These are phyloP conservation scores for Penicillium sp. DNA, from an alignment of 2,329 filamentous ascomycete species.

Conservation along the genomic window DNA sequence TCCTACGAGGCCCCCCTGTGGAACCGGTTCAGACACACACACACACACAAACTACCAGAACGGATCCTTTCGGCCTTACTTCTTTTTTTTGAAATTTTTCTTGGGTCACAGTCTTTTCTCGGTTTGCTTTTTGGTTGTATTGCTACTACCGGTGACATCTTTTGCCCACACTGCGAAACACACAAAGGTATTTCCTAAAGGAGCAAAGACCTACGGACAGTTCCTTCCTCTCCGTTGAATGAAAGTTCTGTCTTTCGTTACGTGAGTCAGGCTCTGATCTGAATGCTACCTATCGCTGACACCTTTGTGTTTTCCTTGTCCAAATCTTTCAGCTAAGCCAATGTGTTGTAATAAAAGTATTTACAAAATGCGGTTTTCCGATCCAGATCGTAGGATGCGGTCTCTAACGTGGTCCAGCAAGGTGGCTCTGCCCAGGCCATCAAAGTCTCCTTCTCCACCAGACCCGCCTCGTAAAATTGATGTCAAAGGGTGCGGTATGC, in stretches of 20 bases:
- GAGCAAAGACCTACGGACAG: background rate
- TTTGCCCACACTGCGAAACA: background rate
- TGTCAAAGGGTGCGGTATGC: slow-evolving; percentile 13
- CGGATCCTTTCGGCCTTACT: slow-evolving; percentile 1
- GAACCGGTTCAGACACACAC: slow-evolving; percentile 27
- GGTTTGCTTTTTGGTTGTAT: background rate
- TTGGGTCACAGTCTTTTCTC: background rate
- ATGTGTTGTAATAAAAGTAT: background rate
- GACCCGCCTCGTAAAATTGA: slow-evolving; percentile 5
- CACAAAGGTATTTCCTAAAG: background rate
- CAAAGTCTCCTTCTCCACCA: slow-evolving; percentile 10
- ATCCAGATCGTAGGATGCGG: slow-evolving; percentile 17
- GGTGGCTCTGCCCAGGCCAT: slow-evolving; percentile 18
- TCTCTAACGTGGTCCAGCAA: slow-evolving; percentile 31
- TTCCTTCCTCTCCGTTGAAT: background rate
- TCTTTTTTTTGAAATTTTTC: background rate
- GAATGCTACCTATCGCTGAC: background rate
- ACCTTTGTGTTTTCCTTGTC: background rate
- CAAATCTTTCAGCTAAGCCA: background rate
- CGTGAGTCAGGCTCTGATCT: background rate
- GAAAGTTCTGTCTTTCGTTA: background rate
- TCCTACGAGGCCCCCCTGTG: slow-evolving; percentile 24
- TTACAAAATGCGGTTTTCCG: slow-evolving; percentile 22
- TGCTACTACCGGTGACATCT: background rate
- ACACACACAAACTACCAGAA: background rate